Percentiles rank a stretch among this genome's conserved stretches.
Evolutionary conservation across 805 yeast genomes (phyloP).

Genomic region (Hanseniaspora hatyaiensis): DNA sequence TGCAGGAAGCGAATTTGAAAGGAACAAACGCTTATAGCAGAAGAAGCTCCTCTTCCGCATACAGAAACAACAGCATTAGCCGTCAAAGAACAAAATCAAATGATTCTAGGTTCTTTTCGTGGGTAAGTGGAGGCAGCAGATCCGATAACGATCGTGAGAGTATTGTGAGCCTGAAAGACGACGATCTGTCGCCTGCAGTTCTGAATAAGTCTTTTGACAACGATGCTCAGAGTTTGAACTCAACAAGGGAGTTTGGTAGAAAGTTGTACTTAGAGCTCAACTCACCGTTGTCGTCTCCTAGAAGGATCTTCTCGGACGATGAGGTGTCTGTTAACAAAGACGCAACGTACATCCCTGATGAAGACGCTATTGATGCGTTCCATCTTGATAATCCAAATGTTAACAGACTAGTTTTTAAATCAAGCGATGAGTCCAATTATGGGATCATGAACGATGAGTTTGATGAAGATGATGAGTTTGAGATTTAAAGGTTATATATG

Average conservation of each 20-base stretch:
- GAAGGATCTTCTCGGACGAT: not conserved
- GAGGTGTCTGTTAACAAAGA: not conserved
- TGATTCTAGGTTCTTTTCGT: slow-evolving; percentile 12
- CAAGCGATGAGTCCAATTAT: slow-evolving; percentile 18
- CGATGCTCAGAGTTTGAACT: not conserved
- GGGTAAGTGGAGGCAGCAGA: not conserved
- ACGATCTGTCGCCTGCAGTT: slow-evolving; percentile 10
- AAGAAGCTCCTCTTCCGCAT: not conserved
- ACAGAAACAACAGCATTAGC: slow-evolving; percentile 2
- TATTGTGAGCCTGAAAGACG: not conserved
- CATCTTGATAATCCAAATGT: too few relatives aligned
- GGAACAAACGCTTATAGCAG: not conserved
- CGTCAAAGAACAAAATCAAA: slow-evolving; percentile 10
- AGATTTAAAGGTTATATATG: slow-evolving; percentile 7
- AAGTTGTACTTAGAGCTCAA: slow-evolving; percentile 29
- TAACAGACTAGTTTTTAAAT: slow-evolving; percentile 17
- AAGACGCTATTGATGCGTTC: not conserved
- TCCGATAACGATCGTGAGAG: not conserved
- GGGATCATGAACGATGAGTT: slow-evolving; percentile 24
- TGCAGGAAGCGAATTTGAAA: too few relatives aligned
- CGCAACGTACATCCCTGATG: not conserved
- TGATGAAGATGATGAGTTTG: slow-evolving; percentile 24
- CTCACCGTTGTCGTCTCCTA: slow-evolving; percentile 29
- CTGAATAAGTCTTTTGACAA: slow-evolving; percentile 15
- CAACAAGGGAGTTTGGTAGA: slow-evolving; percentile 21